Percentiles rank a stretch among this genome's conserved stretches.
Evolutionary conservation across 164 flowering plant species (phyloP).

Genomic region (Amborella trichopoda): DNA sequence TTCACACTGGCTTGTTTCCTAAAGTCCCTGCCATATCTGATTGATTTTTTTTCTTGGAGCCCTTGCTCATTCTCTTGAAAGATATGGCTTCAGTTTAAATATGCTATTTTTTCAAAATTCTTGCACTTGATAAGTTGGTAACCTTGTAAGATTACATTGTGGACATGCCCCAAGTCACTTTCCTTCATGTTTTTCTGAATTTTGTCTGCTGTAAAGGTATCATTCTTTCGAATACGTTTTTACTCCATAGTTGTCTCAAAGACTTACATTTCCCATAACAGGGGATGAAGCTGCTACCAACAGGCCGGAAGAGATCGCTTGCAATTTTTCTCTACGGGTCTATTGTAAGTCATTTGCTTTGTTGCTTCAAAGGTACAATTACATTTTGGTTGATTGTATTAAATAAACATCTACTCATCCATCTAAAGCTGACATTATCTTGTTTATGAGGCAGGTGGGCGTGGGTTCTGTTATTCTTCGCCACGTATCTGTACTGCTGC

Average conservation of each 20-base stretch:
- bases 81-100: not conserved
- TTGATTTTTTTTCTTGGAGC: not conserved
- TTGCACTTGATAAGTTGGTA: not conserved
- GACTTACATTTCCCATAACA: conserved; percentile 19
- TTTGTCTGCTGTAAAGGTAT: not conserved
- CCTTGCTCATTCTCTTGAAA: not conserved
- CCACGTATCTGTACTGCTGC: conserved; percentile 45
- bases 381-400: not conserved
- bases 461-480: conserved; percentile 60
- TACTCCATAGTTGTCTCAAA: not conserved
- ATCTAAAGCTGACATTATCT: not conserved
- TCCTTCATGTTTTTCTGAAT: not conserved
- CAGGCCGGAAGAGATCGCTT: conserved; percentile 68
- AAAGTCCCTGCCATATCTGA: not conserved
- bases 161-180: not conserved
- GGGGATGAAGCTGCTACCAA: conserved; percentile 98
- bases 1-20: not conserved
- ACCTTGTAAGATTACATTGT: not conserved
- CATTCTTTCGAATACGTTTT: not conserved
- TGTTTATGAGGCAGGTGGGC: conserved; percentile 49
- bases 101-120: not conserved
- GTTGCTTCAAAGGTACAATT: not conserved
- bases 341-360: conserved; percentile 32
- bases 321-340: conserved; percentile 63
- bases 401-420: not conserved